Conservation (phyloP, 1,139 yeast species). For the Protomyces arabidopsidicola region DNA sequence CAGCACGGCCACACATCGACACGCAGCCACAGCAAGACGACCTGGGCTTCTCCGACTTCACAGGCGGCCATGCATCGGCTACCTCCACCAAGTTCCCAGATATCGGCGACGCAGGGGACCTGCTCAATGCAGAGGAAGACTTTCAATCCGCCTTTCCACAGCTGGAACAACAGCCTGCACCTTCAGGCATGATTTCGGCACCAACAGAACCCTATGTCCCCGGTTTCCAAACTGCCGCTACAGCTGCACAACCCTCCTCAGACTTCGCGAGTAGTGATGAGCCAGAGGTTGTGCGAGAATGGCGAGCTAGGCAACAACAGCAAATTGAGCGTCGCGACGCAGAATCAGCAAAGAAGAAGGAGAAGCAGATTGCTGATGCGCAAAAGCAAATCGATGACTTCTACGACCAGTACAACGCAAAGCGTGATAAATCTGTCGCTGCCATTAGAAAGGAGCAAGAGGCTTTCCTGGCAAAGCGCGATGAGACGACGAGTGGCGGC, state of each 20-base stretch:
- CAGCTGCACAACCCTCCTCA: slow-evolving; percentile 30
- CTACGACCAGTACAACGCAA: slow-evolving; percentile 84
- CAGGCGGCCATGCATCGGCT: slow-evolving; percentile 40
- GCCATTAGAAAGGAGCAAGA: slow-evolving; percentile 63
- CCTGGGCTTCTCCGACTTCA: slow-evolving; percentile 48
- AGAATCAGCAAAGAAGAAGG: slow-evolving; percentile 60
- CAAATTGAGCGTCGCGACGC: slow-evolving; percentile 82
- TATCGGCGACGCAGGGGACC: slow-evolving; percentile 39
- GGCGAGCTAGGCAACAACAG: slow-evolving; percentile 78
- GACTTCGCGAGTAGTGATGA: slow-evolving; percentile 6
- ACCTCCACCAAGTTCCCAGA: slow-evolving; percentile 10
- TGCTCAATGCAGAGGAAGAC: slow-evolving; percentile 17
- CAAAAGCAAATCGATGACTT: slow-evolving; percentile 84
- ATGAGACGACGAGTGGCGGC: slow-evolving; percentile 60
- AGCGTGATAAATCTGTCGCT: slow-evolving; percentile 68
- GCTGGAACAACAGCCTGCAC: slow-evolving; percentile 1
- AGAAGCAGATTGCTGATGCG: slow-evolving; percentile 72
- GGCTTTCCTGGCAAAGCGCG: slow-evolving; percentile 69
- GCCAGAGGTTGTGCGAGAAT: slow-evolving; percentile 37
- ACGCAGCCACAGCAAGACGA: slow-evolving; percentile 60
- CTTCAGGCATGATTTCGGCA: slow-evolving; percentile 36
- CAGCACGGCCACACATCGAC: slow-evolving; percentile 31
- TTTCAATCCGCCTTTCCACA: slow-evolving; percentile 6
- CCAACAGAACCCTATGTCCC: slow-evolving; percentile 38
- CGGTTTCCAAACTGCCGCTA: slow-evolving; percentile 19